phyloP scores from a whole-genome alignment of 2,329 filamentous ascomycete species.

The Pseudogymnoascus verrucosus region DNA sequence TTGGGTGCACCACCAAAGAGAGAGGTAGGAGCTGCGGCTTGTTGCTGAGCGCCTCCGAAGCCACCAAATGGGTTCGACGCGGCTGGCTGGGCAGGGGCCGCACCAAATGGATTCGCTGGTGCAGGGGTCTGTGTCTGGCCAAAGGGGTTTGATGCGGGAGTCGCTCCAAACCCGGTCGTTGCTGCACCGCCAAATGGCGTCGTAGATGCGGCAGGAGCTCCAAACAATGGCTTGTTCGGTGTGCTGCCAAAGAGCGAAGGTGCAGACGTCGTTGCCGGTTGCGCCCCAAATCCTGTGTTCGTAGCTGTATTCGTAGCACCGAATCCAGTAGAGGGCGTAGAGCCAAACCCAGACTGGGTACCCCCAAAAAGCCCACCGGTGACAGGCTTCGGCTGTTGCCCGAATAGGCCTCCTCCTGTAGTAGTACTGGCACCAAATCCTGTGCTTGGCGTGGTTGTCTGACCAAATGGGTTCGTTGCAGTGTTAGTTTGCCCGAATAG shows the following conservation, averaged over 20 bases:
- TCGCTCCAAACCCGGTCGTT: constrained; percentile 11
- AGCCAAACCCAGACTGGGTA: constrained; percentile 32
- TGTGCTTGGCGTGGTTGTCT: constrained; percentile 32
- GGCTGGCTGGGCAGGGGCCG: constrained; percentile 36
- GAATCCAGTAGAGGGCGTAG: constrained; percentile 23
- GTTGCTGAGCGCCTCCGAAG: constrained; percentile 36
- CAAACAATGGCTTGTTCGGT: constrained; percentile 32
- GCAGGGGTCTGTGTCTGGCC: constrained; percentile 23
- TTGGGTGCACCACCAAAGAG: constrained; percentile 30
- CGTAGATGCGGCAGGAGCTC: constrained; percentile 14
- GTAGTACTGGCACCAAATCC: constrained; percentile 40
- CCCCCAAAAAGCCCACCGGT: constrained; percentile 35
- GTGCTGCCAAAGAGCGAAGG: constrained; percentile 24
- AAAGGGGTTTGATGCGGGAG: constrained; percentile 30
- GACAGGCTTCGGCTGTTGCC: constrained; percentile 27
- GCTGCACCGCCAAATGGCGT: constrained; percentile 25
- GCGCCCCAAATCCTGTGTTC: constrained; percentile 21
- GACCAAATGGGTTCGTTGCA: constrained; percentile 37
- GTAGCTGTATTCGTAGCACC: constrained; percentile 20
- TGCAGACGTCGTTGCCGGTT: constrained; percentile 17
- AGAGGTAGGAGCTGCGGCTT: constrained; percentile 27
- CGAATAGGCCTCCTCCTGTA: constrained; percentile 33
- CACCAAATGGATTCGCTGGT: constrained; percentile 27
- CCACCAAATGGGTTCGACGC: constrained; percentile 32
- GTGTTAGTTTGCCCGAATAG: constrained; percentile 34